phyloP scores from a whole-genome alignment of 2,329 filamentous ascomycete genomes.

The Hypoxylon sp. region DNA sequence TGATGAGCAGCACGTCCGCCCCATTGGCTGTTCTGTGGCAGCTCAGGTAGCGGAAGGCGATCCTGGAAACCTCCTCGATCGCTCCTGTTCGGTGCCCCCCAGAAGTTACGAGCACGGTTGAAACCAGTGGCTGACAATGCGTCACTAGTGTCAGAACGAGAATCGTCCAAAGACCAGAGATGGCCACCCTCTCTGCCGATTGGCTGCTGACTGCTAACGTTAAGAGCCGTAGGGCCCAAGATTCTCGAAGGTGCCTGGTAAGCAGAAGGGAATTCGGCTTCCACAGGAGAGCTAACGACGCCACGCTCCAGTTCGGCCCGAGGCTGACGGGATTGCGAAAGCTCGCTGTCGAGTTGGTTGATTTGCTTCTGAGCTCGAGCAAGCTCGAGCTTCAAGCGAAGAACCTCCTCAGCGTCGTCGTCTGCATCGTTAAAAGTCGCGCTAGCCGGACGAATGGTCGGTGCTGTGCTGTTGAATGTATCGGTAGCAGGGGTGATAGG shows the following conservation, averaged over 20 bases:
- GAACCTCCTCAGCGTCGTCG: conserved; percentile 67
- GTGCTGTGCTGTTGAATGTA: conserved; percentile 61
- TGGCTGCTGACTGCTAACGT: conserved; percentile 54
- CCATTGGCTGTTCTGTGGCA: conserved; percentile 61
- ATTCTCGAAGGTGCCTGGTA: conserved; percentile 49
- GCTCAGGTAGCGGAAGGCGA: conserved; percentile 52
- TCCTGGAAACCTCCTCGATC: conserved; percentile 43
- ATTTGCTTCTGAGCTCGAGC: conserved; percentile 78
- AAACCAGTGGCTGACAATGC: conserved; percentile 64
- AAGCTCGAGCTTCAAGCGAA: conserved; percentile 77
- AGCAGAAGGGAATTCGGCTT: conserved; percentile 46
- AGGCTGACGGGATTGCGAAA: conserved; percentile 72
- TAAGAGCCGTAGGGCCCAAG: conserved; percentile 41
- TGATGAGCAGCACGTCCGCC: conserved; percentile 57
- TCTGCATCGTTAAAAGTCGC: conserved; percentile 59
- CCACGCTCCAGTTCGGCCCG: conserved; percentile 69
- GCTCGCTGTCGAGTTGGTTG: conserved; percentile 77
- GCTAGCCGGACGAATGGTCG: conserved; percentile 66
- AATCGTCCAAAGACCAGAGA: conserved; percentile 69
- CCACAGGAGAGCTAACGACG: conserved; percentile 48
- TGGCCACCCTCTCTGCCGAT: conserved; percentile 56
- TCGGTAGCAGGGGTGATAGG: conserved; percentile 73
- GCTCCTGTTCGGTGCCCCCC: conserved; percentile 64
- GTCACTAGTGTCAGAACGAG: conserved; percentile 69
- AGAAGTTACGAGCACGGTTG: conserved; percentile 67